Conservation (phyloP, 331 rosid genomes). For the Rhamnella rubrinervis region DNA sequence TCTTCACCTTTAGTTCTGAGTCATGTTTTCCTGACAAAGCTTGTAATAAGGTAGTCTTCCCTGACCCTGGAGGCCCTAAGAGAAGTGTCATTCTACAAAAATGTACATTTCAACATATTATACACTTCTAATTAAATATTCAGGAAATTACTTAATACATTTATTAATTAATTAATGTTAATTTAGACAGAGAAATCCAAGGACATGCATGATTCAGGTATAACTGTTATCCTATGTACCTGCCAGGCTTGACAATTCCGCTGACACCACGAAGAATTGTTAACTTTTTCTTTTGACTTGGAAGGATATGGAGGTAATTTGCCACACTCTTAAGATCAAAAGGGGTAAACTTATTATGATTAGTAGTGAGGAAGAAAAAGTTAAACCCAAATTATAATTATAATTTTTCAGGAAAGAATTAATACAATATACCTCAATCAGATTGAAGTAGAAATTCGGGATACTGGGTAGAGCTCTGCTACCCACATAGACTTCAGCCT, state of each 20-base stretch:
- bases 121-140: background rate
- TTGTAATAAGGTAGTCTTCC: conserved; percentile 36
- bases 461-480: conserved; percentile 34
- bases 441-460: conserved; percentile 24
- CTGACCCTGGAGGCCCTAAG: conserved; percentile 48
- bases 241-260: conserved; percentile 49
- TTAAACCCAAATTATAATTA: background rate
- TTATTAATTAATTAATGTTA: background rate
- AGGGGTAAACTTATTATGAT: background rate
- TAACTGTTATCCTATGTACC: conserved; percentile 13
- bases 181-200: background rate
- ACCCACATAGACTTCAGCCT: conserved; percentile 33
- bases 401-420: background rate
- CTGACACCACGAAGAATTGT: conserved; percentile 25
- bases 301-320: conserved; percentile 23
- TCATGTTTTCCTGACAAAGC: conserved; percentile 39
- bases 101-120: background rate
- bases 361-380: background rate
- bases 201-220: background rate
- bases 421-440: conserved; percentile 19
- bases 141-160: background rate
- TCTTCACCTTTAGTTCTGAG: conserved; percentile 22
- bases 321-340: conserved; percentile 14
- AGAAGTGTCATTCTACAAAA: conserved; percentile 42
- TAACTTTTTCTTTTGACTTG: conserved; percentile 30